Evolutionary conservation across 176 grass and related monocot species (phyloP).

Genomic region (Lolium perenne): DNA sequence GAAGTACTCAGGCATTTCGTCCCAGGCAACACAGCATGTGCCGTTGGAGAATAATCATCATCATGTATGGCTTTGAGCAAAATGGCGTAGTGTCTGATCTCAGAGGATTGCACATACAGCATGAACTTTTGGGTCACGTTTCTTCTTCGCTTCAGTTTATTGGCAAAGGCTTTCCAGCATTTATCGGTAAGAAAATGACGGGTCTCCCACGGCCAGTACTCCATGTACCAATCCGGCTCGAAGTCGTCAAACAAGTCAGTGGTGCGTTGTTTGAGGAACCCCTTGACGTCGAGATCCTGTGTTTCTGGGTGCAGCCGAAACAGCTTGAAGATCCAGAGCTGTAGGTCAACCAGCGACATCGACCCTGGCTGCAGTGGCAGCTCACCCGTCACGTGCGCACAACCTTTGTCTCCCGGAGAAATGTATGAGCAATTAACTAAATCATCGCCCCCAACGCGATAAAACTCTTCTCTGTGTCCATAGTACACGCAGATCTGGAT

Average conservation of each 20-base stretch:
- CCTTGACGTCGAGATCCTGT: not conserved
- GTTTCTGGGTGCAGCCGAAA: slow-evolving; percentile 36
- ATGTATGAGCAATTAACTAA: not conserved
- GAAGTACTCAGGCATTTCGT: not conserved
- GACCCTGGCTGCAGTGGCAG: slow-evolving; percentile 9
- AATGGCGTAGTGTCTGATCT: not conserved
- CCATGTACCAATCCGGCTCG: not conserved
- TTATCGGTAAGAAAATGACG: not conserved
- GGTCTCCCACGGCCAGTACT: not conserved
- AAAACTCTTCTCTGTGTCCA: not conserved
- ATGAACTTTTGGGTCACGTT: slow-evolving; percentile 9
- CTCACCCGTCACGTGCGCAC: not conserved
- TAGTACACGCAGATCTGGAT: slow-evolving; percentile 15
- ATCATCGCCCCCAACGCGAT: not conserved
- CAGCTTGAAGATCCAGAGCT: slow-evolving; percentile 34
- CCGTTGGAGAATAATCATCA: not conserved
- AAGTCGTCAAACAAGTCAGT: not conserved
- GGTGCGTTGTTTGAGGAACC: not conserved
- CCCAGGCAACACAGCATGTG: not conserved
- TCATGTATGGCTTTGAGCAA: not conserved
- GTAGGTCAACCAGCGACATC: slow-evolving; percentile 32
- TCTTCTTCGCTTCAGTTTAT: not conserved
- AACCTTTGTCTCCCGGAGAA: not conserved
- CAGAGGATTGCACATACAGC: slow-evolving; percentile 9
- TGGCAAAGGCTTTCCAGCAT: not conserved